Conservation (phyloP, 108 stramenopile species). For the Nannochloropsis oceanica region DNA sequence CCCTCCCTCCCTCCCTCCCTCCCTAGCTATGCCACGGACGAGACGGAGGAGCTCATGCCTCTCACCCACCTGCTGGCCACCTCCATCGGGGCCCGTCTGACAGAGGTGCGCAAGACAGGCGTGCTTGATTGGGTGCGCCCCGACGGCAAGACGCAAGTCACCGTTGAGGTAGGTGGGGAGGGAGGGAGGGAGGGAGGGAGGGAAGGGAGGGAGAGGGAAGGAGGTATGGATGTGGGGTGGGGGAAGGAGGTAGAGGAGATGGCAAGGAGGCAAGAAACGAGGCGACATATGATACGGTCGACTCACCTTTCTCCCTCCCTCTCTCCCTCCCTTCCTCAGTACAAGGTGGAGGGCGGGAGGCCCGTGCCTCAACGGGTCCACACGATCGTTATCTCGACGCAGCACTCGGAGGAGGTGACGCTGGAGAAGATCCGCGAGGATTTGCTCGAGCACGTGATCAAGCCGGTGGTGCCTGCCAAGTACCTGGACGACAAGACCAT, state of each 20-base stretch:
- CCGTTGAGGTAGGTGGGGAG: constrained; percentile 52
- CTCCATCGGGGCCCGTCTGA: constrained; percentile 68
- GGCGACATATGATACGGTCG: no score
- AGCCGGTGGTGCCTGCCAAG: constrained; percentile 84
- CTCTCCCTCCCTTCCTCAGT: constrained; percentile 39
- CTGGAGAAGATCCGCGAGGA: constrained; percentile 86
- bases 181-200: constrained; percentile 25
- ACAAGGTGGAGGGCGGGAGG: constrained; percentile 63
- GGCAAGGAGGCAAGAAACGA: not conserved
- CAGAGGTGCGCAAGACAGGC: constrained; percentile 87
- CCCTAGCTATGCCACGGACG: constrained; percentile 54
- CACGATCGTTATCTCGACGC: constrained; percentile 89
- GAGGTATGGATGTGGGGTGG: not conserved
- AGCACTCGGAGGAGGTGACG: constrained; percentile 78
- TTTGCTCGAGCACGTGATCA: constrained; percentile 91
- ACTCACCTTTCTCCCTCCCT: no score
- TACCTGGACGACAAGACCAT: constrained; percentile 91
- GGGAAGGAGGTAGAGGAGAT: not conserved
- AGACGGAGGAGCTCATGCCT: constrained; percentile 82
- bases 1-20: not conserved
- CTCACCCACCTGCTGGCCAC: constrained; percentile 85
- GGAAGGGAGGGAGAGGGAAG: not conserved
- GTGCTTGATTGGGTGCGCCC: constrained; percentile 86
- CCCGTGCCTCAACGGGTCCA: constrained; percentile 79
- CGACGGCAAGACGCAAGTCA: constrained; percentile 90